Evolutionary conservation across 2,329 filamentous ascomycete genomes (phyloP).

Genomic region (Amphichorda felina): DNA sequence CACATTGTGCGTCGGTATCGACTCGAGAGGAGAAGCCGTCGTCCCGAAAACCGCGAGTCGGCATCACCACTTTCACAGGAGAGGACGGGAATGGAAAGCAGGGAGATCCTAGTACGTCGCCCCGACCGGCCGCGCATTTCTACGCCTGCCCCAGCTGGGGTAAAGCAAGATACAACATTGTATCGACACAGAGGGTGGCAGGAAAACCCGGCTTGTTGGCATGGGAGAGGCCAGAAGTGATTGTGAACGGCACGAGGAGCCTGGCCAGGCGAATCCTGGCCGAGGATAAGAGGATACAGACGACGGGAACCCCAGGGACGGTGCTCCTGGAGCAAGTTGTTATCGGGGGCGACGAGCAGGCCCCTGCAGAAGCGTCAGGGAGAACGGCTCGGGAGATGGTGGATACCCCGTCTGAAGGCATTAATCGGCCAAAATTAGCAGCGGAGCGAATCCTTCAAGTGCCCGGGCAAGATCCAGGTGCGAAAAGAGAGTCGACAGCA

Average conservation of each 20-base stretch:
- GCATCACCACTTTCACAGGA: slow-evolving; percentile 35
- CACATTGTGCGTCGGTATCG: slow-evolving; percentile 25
- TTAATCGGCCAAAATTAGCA: no score
- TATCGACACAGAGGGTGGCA: slow-evolving; percentile 24
- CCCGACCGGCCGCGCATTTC: slow-evolving; percentile 10
- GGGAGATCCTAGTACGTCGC: slow-evolving; percentile 5
- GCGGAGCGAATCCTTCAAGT: no score
- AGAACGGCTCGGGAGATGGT: slow-evolving; percentile 9
- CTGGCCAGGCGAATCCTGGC: slow-evolving; percentile 26
- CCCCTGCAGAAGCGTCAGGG: slow-evolving; percentile 13
- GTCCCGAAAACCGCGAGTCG: slow-evolving; percentile 23
- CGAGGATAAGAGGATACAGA: slow-evolving; percentile 23
- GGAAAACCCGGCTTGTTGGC: slow-evolving; percentile 31
- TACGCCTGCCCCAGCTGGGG: slow-evolving; percentile 40
- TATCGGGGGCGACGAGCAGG: slow-evolving; percentile 6
- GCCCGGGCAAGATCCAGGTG: no score
- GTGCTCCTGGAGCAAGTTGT: slow-evolving; percentile 22
- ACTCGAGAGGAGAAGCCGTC: slow-evolving; percentile 9
- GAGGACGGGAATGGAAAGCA: slow-evolving; percentile 9
- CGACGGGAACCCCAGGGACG: slow-evolving; percentile 10
- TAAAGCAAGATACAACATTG: slow-evolving; percentile 26
- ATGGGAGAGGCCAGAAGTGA: slow-evolving; percentile 35
- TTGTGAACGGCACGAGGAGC: slow-evolving; percentile 26
- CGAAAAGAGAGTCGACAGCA: background rate
- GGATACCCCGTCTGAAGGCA: slow-evolving; percentile 1